These are phyloP conservation scores for Hypoxylon sp. DNA, from an alignment of 2,329 filamentous ascomycete genomes.

Conservation along the genomic window DNA sequence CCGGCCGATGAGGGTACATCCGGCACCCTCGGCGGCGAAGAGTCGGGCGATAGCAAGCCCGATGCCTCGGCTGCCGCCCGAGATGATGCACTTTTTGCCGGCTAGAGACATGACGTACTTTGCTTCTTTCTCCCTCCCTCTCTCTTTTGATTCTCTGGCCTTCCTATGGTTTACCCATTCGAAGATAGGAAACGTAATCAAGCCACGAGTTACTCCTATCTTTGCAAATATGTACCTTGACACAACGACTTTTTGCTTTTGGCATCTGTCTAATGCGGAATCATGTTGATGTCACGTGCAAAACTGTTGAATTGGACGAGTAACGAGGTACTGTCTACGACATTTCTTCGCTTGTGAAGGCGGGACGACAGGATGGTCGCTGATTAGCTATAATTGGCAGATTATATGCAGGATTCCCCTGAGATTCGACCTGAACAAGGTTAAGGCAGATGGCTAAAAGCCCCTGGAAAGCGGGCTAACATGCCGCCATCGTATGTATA, in stretches of 20 bases:
- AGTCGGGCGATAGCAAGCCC: constrained; percentile 71
- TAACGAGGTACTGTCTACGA: background rate
- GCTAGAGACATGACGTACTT: constrained; percentile 44
- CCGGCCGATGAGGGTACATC: constrained; percentile 68
- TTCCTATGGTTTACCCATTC: background rate
- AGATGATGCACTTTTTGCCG: constrained; percentile 66
- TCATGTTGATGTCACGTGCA: background rate
- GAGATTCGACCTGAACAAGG: constrained; percentile 7
- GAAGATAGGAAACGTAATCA: background rate
- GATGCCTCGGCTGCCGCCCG: constrained; percentile 75
- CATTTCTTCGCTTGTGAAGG: too few relatives aligned
- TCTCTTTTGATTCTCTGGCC: too few relatives aligned
- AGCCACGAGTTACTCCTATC: too few relatives aligned
- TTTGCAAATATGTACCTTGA: background rate
- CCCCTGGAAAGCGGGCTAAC: background rate
- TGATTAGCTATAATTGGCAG: constrained; percentile 16
- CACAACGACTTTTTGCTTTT: background rate
- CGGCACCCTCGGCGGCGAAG: constrained; percentile 69
- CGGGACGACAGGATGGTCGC: too few relatives aligned
- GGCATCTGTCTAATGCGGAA: background rate
- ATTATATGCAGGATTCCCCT: constrained; percentile 16
- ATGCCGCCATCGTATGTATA: background rate
- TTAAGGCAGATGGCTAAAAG: background rate
- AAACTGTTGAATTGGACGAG: too few relatives aligned
- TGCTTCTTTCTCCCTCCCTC: background rate